Conservation (phyloP, 805 yeast genomes). For the Komagataella phaffii region DNA sequence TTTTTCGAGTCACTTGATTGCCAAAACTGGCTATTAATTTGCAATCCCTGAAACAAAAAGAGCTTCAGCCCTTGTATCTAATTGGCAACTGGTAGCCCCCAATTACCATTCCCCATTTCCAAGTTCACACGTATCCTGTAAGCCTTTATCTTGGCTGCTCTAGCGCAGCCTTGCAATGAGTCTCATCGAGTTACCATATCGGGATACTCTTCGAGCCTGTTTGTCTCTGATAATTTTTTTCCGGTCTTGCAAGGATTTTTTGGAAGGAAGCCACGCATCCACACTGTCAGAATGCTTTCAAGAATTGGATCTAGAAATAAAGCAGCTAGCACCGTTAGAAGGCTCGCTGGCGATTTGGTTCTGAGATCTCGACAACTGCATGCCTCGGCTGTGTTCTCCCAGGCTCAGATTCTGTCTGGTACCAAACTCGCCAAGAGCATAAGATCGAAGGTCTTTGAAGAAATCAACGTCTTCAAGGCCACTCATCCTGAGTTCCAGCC, state of each 20-base stretch:
- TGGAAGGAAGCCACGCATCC: not conserved
- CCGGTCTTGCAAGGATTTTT: not conserved
- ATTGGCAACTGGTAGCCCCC: too few species aligned
- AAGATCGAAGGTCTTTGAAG: constrained; percentile 26
- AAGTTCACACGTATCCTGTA: too few species aligned
- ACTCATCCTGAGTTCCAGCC: constrained; percentile 48
- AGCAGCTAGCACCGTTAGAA: not conserved
- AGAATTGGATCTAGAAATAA: not conserved
- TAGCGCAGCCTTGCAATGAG: not conserved
- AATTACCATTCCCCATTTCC: too few species aligned
- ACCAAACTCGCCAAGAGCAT: constrained; percentile 28
- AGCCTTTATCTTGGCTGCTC: not conserved
- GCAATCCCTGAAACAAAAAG: too few species aligned
- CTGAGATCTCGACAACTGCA: not conserved
- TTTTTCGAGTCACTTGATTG: too few species aligned
- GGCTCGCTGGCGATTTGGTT: not conserved
- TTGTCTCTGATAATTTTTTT: not conserved
- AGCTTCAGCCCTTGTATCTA: too few species aligned
- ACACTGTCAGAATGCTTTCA: not conserved
- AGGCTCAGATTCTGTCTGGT: constrained; percentile 28
- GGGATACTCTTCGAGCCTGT: not conserved
- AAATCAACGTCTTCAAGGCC: constrained; percentile 26
- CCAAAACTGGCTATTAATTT: too few species aligned
- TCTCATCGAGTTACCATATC: not conserved
- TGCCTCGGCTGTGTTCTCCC: not conserved